A percentile compares a stretch with the other conserved stretches of the same genome.
These are phyloP conservation scores for Fusarium ambrosium DNA, from an alignment of 2,329 filamentous ascomycete species.

Conservation along the genomic window DNA sequence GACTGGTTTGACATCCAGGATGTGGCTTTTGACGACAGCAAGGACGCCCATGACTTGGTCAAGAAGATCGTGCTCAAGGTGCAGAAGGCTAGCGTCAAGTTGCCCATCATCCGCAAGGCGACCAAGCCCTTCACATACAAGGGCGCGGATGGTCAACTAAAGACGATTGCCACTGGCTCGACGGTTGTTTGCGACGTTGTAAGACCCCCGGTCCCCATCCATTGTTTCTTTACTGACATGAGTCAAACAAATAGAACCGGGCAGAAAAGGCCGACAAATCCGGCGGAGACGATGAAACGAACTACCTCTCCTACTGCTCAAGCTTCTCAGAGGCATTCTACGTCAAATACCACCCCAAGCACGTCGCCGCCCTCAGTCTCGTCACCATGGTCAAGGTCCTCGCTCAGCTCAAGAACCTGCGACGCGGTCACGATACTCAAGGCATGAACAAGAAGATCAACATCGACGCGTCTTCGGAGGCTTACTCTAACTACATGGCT, in stretches of 20 bases:
- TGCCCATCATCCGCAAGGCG: slow-evolving; percentile 30
- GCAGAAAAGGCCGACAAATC: neutral
- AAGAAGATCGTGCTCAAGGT: slow-evolving; percentile 14
- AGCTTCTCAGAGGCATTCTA: slow-evolving; percentile 39
- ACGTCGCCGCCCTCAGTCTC: slow-evolving; percentile 20
- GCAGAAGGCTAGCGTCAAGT: slow-evolving; percentile 16
- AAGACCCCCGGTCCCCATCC: neutral
- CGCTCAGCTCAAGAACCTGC: slow-evolving; percentile 30
- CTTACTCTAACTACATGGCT: slow-evolving; percentile 43
- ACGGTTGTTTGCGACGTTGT: slow-evolving; percentile 31
- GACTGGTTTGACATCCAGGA: neutral
- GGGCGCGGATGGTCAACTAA: neutral
- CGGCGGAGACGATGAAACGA: neutral
- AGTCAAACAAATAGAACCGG: neutral
- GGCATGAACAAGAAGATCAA: slow-evolving; percentile 32
- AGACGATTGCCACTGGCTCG: slow-evolving; percentile 6
- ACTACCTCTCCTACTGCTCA: slow-evolving; percentile 6
- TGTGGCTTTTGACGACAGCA: neutral
- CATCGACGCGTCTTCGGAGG: slow-evolving; percentile 19
- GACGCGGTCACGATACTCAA: slow-evolving; percentile 29
- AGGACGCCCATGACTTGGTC: slow-evolving; percentile 5
- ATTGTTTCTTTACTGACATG: neutral
- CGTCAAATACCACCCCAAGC: slow-evolving; percentile 22
- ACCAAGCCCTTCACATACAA: neutral
- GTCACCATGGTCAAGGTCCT: slow-evolving; percentile 35